A percentile compares a stretch with the other conserved stretches of the same genome.
phyloP scores from a whole-genome alignment of 345 rosid genomes.

The Luvunga scandens region DNA sequence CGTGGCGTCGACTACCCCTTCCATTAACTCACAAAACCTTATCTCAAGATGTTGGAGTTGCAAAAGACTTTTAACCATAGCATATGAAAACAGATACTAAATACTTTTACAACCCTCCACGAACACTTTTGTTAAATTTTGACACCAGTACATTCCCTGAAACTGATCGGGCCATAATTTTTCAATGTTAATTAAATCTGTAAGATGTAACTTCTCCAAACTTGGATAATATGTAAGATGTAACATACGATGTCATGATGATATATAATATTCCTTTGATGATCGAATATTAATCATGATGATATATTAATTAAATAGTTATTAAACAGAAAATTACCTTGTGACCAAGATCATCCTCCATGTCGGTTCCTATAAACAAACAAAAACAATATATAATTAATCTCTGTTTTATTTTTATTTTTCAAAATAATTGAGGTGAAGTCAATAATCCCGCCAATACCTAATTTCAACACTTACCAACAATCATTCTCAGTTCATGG shows the following conservation, averaged over 20 bases:
- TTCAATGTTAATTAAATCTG: not conserved
- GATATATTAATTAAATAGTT: no score
- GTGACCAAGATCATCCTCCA: not conserved
- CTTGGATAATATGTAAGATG: not conserved
- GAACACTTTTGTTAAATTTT: not conserved
- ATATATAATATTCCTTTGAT: no score
- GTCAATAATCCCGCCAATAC: not conserved
- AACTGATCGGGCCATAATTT: constrained; percentile 3
- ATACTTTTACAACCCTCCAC: not conserved
- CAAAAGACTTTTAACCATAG: not conserved
- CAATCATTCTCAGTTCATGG: constrained; percentile 1
- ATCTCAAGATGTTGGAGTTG: constrained; percentile 2
- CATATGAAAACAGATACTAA: not conserved
- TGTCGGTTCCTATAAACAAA: not conserved
- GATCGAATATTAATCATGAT: no score
- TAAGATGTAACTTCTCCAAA: not conserved
- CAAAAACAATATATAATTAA: no score
- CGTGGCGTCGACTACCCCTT: not conserved
- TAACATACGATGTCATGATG: no score
- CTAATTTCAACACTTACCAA: not conserved
- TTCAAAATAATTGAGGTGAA: not conserved
- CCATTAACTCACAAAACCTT: not conserved
- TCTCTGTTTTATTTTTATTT: no score
- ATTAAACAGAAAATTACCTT: not conserved
- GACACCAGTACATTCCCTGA: not conserved